Evolutionary conservation across 768 basidiomycete genomes (phyloP).

Genomic region (Asterophora lycoperdoides): DNA sequence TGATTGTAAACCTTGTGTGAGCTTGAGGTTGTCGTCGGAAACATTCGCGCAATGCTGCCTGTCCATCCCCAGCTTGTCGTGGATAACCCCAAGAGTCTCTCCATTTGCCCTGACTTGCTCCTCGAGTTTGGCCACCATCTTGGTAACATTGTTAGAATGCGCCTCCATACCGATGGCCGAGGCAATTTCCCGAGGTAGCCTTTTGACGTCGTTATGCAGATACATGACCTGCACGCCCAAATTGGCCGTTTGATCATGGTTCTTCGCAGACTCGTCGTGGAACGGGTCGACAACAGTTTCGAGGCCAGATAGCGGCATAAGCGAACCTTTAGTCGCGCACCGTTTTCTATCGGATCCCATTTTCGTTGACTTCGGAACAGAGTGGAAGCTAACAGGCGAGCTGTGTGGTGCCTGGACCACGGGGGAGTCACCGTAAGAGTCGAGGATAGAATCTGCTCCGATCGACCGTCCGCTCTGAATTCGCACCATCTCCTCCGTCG

Average conservation of each 20-base stretch:
- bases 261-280: constrained; percentile 8
- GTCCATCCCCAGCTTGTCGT: constrained; percentile 2
- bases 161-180: not conserved
- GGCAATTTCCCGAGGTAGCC: constrained; percentile 11
- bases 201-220: constrained; percentile 13
- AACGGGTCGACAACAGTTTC: constrained; percentile 9
- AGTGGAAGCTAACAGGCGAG: not conserved
- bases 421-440: constrained; percentile 18
- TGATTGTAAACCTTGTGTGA: constrained; percentile 6
- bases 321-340: not conserved
- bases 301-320: not conserved
- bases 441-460: constrained; percentile 22
- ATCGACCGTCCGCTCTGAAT: constrained; percentile 13
- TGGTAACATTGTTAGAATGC: constrained; percentile 2
- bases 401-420: not conserved
- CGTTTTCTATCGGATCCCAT: not conserved
- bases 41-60: not conserved
- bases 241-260: constrained; percentile 1
- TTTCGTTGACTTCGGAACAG: not conserved
- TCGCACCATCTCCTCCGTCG: constrained; percentile 5
- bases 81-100: constrained; percentile 6
- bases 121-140: constrained; percentile 13
- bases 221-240: constrained; percentile 11
- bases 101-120: constrained; percentile 7
- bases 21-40: not conserved